These are phyloP conservation scores for Prunus mongolica DNA, from an alignment of 306 rosid genomes.

Conservation along the genomic window DNA sequence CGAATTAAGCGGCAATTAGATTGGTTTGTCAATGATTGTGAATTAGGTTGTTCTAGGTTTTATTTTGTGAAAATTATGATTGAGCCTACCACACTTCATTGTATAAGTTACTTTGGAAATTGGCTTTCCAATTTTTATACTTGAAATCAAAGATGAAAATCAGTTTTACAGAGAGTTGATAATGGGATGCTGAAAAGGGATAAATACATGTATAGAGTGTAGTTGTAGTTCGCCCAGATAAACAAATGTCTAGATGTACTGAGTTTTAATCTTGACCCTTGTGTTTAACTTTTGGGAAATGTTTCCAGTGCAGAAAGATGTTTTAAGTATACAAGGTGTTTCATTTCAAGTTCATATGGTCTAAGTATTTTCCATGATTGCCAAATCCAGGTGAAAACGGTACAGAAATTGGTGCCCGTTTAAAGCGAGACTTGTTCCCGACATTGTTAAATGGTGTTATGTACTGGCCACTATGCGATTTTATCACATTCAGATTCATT, in stretches of 20 bases:
- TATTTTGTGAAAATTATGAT: not conserved
- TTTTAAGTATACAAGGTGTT: not conserved
- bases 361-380: slow-evolving; percentile 22
- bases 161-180: not conserved
- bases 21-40: not conserved
- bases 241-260: not conserved
- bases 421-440: slow-evolving; percentile 76
- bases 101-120: not conserved
- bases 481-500: slow-evolving; percentile 73
- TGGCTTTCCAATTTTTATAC: not conserved
- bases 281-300: not conserved
- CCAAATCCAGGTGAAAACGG: slow-evolving; percentile 63
- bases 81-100: not conserved
- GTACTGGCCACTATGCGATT: slow-evolving; percentile 94
- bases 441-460: slow-evolving; percentile 65
- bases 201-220: not conserved
- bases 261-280: not conserved
- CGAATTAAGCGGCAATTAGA: not conserved
- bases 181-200: not conserved
- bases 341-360: not conserved
- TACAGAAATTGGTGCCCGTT: slow-evolving; percentile 58
- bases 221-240: not conserved
- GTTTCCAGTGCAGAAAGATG: not conserved
- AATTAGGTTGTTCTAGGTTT: not conserved
- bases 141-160: not conserved